phyloP scores from a whole-genome alignment of 169 alveolate species.

The Eimeria sp. region DNA sequence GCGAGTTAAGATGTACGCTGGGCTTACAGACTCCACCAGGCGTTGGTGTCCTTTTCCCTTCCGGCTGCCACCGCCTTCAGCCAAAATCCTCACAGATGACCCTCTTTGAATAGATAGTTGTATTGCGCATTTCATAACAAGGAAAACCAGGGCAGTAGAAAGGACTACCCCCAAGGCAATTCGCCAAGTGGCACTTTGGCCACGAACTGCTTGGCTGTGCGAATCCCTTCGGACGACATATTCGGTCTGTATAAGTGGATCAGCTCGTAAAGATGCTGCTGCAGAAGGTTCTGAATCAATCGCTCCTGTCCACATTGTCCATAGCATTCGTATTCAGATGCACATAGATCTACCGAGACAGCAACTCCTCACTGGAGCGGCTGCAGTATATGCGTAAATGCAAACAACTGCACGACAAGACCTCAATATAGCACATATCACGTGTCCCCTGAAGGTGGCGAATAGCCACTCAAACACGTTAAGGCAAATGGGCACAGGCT shows the following conservation, averaged over 20 bases:
- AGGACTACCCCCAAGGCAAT: not conserved
- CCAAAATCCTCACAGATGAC: not conserved
- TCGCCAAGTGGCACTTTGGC: slow-evolving; percentile 17
- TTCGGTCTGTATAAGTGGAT: not conserved
- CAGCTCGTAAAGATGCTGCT: not conserved
- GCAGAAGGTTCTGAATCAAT: not conserved
- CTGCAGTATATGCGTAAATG: not conserved
- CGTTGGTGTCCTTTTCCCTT: too few relatives aligned
- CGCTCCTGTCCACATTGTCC: not conserved
- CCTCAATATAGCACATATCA: too few relatives aligned
- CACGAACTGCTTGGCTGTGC: not conserved
- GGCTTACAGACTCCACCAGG: not conserved
- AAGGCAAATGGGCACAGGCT: not conserved
- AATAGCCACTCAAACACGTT: not conserved
- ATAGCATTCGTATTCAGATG: not conserved
- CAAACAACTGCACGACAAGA: not conserved
- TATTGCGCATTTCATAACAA: not conserved
- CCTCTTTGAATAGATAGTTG: not conserved
- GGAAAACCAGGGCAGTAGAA: not conserved
- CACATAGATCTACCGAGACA: not conserved
- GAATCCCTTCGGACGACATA: not conserved
- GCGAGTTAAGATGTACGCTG: not conserved
- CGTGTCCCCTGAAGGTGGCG: not conserved
- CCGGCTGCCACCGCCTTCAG: not conserved
- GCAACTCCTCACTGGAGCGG: not conserved